Base-by-base conservation (phyloP, 768 basidiomycete genomes). In the Sporobolomyces roseus region DNA sequence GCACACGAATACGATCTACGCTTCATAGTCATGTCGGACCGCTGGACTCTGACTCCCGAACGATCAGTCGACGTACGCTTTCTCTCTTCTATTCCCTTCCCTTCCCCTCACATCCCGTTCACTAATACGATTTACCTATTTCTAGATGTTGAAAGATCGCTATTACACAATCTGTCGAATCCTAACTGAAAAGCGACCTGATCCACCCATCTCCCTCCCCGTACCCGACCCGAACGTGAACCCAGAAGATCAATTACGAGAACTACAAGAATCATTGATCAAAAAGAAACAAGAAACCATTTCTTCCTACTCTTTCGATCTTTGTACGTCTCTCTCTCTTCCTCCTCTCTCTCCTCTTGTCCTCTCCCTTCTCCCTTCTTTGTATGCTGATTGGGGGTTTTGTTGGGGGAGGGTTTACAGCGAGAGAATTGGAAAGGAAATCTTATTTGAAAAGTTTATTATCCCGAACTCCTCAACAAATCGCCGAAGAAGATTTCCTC, bases 401-500 rank as follows among this genome's bases (percentile, higher is more conserved):
- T n/a, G n/a, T n/a, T n/a, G n/a, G n/a, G n/a, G n/a, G n/a, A n/a
- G n/a, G n/a, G n/a, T n/a, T n/a, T n/a, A 21, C 72, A 94, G 93
- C 88, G 35, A 88, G 91, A 49, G 96, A 99, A 79, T 80, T 86
- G 27, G 87, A 86, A 71, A 87, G 96, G 65, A 96, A 93, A 79
- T 86, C 86, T 65, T 96, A 98, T 75, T 83, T 98, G 19, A 62
- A 80, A 83, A 89, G 87, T 68, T 85, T 98, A n/a, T 90, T 93
- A 79, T 85, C 84, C 64, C 87, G 94, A n/a, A 89, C 91, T 0
- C 83, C 87, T 6, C 86, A 88, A 55, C 91, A 97, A 79, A 87
- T 94, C 50, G 88, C 87, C 23, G 93, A 99, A 77, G 96, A 98
- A 81, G 93, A 97, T 75, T 89, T 91, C 12, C 82, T 99, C 4